Conservation (phyloP, 306 rosid genomes). For the Trifolium dubium region DNA sequence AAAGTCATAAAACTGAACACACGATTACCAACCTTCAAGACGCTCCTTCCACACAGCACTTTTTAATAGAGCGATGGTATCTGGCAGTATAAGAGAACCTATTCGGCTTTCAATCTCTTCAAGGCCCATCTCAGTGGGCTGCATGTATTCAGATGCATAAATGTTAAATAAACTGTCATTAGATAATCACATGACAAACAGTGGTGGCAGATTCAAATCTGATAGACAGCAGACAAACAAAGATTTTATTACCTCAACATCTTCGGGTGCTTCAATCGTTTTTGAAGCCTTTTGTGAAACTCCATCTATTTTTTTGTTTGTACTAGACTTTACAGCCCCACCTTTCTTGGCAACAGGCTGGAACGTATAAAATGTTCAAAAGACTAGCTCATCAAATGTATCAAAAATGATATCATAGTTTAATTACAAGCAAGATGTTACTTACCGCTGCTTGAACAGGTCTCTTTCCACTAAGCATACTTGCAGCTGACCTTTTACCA, state of each 20-base stretch:
- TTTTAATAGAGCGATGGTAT: slow-evolving; percentile 77
- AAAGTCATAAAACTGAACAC: slow-evolving; percentile 17
- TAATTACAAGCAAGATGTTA: slow-evolving; percentile 32
- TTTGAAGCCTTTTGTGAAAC: slow-evolving; percentile 69
- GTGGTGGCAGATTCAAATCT: slow-evolving; percentile 24
- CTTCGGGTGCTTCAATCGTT: slow-evolving; percentile 74
- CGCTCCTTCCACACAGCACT: slow-evolving; percentile 97
- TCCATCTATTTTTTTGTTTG: slow-evolving; percentile 78
- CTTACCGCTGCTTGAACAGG: slow-evolving; percentile 88
- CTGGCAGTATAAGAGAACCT: slow-evolving; percentile 81
- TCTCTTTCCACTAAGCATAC: slow-evolving; percentile 99
- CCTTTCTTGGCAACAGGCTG: slow-evolving; percentile 80
- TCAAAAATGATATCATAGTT: slow-evolving; percentile 17
- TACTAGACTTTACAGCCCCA: slow-evolving; percentile 60
- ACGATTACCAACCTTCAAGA: slow-evolving; percentile 75
- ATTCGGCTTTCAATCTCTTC: slow-evolving; percentile 94
- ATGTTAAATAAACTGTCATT: background rate
- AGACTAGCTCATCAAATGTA: slow-evolving; percentile 36
- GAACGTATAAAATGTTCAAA: slow-evolving; percentile 28
- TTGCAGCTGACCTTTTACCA: slow-evolving; percentile 89
- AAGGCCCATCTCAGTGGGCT: slow-evolving; percentile 96
- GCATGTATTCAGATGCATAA: slow-evolving; percentile 36
- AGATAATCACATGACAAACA: slow-evolving; percentile 15
- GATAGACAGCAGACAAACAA: slow-evolving; percentile 13
- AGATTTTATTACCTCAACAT: slow-evolving; percentile 72